Evolutionary conservation across 1,139 yeast species (phyloP).

Genomic region (Fermentozyma sake): DNA sequence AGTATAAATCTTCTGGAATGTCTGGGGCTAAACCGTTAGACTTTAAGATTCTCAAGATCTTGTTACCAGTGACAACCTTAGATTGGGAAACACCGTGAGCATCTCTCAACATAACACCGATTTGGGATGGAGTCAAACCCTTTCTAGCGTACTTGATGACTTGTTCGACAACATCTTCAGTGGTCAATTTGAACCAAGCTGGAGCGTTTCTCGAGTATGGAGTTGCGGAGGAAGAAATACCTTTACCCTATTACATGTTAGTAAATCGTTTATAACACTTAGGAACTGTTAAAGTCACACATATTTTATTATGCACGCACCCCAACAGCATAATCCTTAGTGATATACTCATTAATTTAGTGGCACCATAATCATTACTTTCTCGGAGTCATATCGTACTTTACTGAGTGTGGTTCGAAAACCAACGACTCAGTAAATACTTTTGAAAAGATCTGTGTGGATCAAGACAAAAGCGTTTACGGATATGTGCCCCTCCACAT

Average conservation of each 20-base stretch:
- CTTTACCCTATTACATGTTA: conserved; percentile 77
- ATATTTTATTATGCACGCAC: too few relatives aligned
- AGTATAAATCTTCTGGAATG: conserved; percentile 99
- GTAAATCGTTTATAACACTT: too few relatives aligned
- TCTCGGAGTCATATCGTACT: too few relatives aligned
- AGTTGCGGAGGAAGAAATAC: conserved; percentile 98
- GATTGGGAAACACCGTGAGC: conserved; percentile 99
- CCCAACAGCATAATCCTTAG: too few relatives aligned
- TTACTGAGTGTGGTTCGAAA: too few relatives aligned
- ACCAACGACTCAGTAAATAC: too few relatives aligned
- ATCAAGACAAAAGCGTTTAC: too few relatives aligned
- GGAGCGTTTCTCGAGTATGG: conserved; percentile 99
- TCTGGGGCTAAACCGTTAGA: conserved; percentile 99
- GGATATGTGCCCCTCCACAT: too few relatives aligned
- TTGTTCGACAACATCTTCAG: conserved; percentile 97
- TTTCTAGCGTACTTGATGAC: conserved; percentile 99
- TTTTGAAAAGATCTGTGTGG: too few relatives aligned
- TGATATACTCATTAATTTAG: too few relatives aligned
- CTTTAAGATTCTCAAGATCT: conserved; percentile 97
- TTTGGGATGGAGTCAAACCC: conserved; percentile 99
- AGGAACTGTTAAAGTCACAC: too few relatives aligned
- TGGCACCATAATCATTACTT: too few relatives aligned
- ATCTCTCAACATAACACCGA: conserved; percentile 99
- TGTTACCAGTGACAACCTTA: conserved; percentile 98
- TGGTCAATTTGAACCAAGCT: conserved; percentile 97